Evolutionary conservation across 306 rosid species (phyloP).

Genomic region (Gillenia trifoliata): DNA sequence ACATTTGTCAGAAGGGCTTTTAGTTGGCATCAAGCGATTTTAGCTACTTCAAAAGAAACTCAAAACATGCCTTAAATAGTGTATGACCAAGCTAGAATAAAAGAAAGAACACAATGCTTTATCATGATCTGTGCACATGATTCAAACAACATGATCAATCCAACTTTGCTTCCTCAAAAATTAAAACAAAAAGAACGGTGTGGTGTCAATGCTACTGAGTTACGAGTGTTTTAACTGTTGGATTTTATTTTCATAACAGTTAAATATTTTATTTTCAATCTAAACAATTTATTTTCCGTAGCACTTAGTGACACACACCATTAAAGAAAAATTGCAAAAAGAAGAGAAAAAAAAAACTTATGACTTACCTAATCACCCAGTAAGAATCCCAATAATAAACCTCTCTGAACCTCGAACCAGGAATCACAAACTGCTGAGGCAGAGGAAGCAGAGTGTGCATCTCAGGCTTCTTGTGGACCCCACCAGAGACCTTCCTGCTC

Average conservation of each 20-base stretch:
- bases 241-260: too few species aligned
- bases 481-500: constrained; percentile 41
- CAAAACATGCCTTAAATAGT: too few species aligned
- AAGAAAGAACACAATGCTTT: too few species aligned
- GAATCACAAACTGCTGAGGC: constrained; percentile 41
- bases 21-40: background rate
- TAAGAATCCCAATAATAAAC: constrained; percentile 95
- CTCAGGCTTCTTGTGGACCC: constrained; percentile 41
- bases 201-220: too few species aligned
- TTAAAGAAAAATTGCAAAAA: background rate
- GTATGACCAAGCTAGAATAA: too few species aligned
- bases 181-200: background rate
- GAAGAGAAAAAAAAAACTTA: background rate
- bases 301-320: too few species aligned
- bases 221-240: too few species aligned
- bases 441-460: constrained; percentile 73
- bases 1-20: background rate
- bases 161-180: background rate
- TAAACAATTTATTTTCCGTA: too few species aligned
- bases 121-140: background rate
- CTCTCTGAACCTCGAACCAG: constrained; percentile 83
- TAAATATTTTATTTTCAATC: too few species aligned
- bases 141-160: background rate
- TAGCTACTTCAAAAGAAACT: too few species aligned
- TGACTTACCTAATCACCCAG: constrained; percentile 69